Evolutionary conservation across 345 rosid genomes (phyloP), one percentile per base, ranked within the genome.

Genomic region (Geranium rotundifolium): DNA sequence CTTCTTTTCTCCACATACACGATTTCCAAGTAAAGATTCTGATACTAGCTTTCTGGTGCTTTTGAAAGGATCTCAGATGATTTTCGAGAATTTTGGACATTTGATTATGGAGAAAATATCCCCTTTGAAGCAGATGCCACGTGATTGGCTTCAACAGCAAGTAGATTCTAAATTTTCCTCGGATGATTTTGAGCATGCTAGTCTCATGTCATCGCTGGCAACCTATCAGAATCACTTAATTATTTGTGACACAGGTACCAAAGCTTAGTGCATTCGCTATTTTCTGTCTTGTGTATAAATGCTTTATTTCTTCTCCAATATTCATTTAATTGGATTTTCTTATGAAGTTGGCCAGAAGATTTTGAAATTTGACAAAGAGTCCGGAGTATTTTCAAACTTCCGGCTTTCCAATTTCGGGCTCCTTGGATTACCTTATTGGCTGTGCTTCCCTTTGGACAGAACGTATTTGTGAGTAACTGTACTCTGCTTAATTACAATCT

Each of bases 401-500:
- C 76, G 75, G 69, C 80, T 90, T 66, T 84, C 95, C 41, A 90
- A 90, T 70, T 80, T 83, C 63, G 85, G 85, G 68, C 67, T 77
- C 63, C 90, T 93, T 71, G 97, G 97, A 69, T 77, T 93, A 60
- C 96, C 99, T 30, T 93, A 88, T 69, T 88, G 99, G 99, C 57
- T 80, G 61, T 60, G 78, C 64, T 71, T 62, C 70, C 89, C 83
- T 56, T 64, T 90, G 63, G 99, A 90, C 75, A 85, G 78, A 70
- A 79, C 83, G 73, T 83, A 78, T 68, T 70, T 61, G 99, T 93
- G 66, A 88, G 99, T 86, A 29, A 37, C 60, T 29, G 9, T 55
- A 17, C n/a, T 50, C 37, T 19, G 20, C 13, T 61, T 63, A n/a
- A 7, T 7, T 69, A 31, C 56, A 59, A 64, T 58, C 19, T 70